Evolutionary conservation across 495 filamentous ascomycete genomes (phyloP).

Genomic region (Rhizodiscina lignyota): DNA sequence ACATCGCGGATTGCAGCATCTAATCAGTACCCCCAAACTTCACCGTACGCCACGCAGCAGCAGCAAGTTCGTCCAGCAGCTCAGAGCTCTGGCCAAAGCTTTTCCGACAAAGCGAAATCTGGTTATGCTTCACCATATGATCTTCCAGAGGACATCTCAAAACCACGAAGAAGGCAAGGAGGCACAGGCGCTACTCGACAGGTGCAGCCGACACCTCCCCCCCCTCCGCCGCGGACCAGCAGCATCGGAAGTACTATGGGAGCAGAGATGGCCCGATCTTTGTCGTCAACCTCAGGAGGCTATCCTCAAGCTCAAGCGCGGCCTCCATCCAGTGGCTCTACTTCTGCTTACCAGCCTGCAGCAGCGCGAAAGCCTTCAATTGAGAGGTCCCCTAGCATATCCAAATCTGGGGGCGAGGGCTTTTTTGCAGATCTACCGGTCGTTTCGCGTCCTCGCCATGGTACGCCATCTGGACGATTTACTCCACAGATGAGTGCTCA

Average conservation of each 20-base stretch:
- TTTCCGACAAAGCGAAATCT: slow-evolving; percentile 72
- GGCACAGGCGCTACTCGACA: slow-evolving; percentile 20
- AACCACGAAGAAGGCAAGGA: slow-evolving; percentile 42
- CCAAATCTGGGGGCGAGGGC: slow-evolving; percentile 24
- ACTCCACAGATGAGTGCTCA: slow-evolving; percentile 25
- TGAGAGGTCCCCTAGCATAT: too few species aligned
- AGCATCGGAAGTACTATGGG: slow-evolving; percentile 29
- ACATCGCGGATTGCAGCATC: not conserved
- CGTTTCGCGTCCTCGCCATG: slow-evolving; percentile 36
- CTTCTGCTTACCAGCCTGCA: too few species aligned
- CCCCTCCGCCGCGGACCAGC: slow-evolving; percentile 40
- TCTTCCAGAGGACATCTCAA: slow-evolving; percentile 72
- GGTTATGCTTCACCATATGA: slow-evolving; percentile 92
- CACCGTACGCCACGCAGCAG: not conserved
- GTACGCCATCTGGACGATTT: slow-evolving; percentile 32
- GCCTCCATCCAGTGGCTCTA: slow-evolving; percentile 20
- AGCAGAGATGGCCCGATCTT: not conserved
- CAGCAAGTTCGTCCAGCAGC: not conserved
- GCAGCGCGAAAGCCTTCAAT: too few species aligned
- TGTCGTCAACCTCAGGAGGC: not conserved
- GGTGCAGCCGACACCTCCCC: slow-evolving; percentile 21
- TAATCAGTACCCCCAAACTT: too few species aligned
- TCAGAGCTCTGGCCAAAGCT: slow-evolving; percentile 45
- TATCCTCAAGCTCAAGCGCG: slow-evolving; percentile 5
- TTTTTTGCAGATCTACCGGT: slow-evolving; percentile 88